Base-by-base conservation (phyloP, 352 stramenopile genomes). In the Phytophthora idaei region DNA sequence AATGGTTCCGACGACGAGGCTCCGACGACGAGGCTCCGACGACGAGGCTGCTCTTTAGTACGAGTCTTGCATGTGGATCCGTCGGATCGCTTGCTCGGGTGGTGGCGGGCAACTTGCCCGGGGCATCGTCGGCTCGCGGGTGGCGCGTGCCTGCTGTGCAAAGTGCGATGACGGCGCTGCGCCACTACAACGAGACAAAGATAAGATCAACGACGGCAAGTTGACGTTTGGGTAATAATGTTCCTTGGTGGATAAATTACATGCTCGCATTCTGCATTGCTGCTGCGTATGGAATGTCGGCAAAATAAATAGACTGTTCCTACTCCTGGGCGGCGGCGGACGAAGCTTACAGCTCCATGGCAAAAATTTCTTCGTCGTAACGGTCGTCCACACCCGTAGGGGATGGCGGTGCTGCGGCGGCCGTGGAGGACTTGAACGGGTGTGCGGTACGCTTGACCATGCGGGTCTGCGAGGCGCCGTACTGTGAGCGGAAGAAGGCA, bases 291-390 rank as follows among this genome's bases (percentile, higher is more conserved):
- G 27, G 21, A 32, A 17, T 15, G 37, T 14, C 57, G 28, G 61
- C 49, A 17, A 69, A 21, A 79, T 79, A 79, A 82, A 82, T 79
- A 82, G 31, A 53, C 45, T 64, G 21, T 44, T 28, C 46, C 44
- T 37, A 41, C 21, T 41, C 25, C 51, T 42, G 32, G 21, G 14
- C 21, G 28, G 14, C 27, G 28, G 27, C 37, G 37, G 21, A 57
- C 46, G 28, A 34, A 51, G 42, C 53, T 76, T 61, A 92, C 52
- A 92, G 66, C 61, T 92, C 83, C 81, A 90, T 82, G 63, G 81
- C 76, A 37, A 92, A 92, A 55, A 92, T 92, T 25, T 89, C 71
- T 37, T 86, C 80, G 64, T 85, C 80, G 65, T 86, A 76, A 63
- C 74, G 54, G 32, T 63, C 55, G 52, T 71, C 68, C 15, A 67